Conservation (phyloP, 2,329 filamentous ascomycete genomes). For the Ophiocordyceps camponoti-floridani region DNA sequence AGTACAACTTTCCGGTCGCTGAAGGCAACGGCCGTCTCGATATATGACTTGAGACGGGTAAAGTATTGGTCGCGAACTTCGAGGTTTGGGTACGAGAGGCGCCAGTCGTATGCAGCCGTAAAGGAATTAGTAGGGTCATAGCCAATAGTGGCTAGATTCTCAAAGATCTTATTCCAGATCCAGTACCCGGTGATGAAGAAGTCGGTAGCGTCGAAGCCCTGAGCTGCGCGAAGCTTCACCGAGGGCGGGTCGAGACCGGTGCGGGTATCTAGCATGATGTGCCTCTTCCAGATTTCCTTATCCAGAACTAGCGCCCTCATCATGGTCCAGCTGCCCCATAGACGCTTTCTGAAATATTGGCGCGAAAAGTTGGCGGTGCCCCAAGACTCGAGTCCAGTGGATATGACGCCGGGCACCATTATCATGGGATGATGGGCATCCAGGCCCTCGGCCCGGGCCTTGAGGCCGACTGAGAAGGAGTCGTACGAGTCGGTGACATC, state of each 20-base stretch:
- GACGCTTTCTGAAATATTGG: conserved; percentile 79
- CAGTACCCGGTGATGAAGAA: conserved; percentile 88
- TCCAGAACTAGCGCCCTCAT: conserved; percentile 88
- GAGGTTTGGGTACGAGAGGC: conserved; percentile 75
- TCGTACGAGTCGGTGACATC: conserved; percentile 75
- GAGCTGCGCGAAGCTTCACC: conserved; percentile 79
- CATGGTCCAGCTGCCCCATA: conserved; percentile 99
- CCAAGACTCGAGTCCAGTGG: conserved; percentile 93
- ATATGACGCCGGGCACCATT: conserved; percentile 96
- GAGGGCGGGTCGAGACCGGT: conserved; percentile 83
- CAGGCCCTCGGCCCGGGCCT: conserved; percentile 66
- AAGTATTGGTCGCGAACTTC: conserved; percentile 90
- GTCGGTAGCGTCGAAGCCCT: conserved; percentile 94
- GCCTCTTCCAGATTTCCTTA: conserved; percentile 85
- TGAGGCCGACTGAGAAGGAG: conserved; percentile 77
- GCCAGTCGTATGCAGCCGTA: conserved; percentile 73
- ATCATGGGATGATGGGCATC: conserved; percentile 73
- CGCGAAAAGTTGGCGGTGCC: conserved; percentile 71
- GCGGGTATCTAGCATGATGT: conserved; percentile 88
- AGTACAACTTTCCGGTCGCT: conserved; percentile 66
- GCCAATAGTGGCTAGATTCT: conserved; percentile 88
- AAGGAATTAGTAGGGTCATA: conserved; percentile 73
- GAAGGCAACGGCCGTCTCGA: conserved; percentile 65
- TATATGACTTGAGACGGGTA: conserved; percentile 71
- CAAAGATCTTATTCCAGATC: conserved; percentile 98